Conservation (phyloP, 176 grass and related monocot genomes). For the Triticum dicoccoides region DNA sequence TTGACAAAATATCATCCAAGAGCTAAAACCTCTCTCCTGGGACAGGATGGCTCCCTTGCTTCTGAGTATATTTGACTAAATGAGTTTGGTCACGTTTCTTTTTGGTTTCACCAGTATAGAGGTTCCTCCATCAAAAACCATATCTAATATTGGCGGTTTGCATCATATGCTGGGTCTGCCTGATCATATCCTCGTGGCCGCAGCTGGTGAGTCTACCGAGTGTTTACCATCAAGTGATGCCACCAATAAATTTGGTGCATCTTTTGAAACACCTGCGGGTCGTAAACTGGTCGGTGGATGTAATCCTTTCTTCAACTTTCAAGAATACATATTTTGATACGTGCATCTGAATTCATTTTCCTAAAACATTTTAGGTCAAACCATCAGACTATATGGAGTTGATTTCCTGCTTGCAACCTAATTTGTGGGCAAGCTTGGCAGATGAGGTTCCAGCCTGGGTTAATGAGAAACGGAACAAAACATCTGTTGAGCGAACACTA, state of each 20-base stretch:
- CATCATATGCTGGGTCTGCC: constrained; percentile 71
- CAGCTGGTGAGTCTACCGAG: constrained; percentile 72
- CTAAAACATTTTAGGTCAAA: constrained; percentile 53
- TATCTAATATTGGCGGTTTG: constrained; percentile 71
- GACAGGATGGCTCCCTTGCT: background rate
- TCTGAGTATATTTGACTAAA: background rate
- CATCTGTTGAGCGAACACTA: constrained; percentile 86
- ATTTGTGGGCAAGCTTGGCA: constrained; percentile 83
- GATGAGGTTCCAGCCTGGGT: constrained; percentile 95
- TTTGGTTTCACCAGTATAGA: constrained; percentile 54
- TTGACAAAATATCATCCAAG: background rate
- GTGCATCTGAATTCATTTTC: background rate
- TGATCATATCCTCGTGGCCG: constrained; percentile 68
- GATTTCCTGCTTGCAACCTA: constrained; percentile 69
- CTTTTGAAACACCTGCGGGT: constrained; percentile 82
- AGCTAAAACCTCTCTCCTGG: background rate
- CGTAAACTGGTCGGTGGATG: constrained; percentile 60
- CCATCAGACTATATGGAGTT: constrained; percentile 87
- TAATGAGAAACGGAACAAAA: constrained; percentile 77
- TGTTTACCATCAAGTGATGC: constrained; percentile 70
- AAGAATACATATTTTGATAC: background rate
- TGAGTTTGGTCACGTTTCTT: background rate
- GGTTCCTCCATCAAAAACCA: constrained; percentile 55
- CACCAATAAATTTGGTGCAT: constrained; percentile 74
- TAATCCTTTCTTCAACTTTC: background rate